Evolutionary conservation across 495 filamentous ascomycete genomes (phyloP).

Genomic region (Rhypophila decipiens): DNA sequence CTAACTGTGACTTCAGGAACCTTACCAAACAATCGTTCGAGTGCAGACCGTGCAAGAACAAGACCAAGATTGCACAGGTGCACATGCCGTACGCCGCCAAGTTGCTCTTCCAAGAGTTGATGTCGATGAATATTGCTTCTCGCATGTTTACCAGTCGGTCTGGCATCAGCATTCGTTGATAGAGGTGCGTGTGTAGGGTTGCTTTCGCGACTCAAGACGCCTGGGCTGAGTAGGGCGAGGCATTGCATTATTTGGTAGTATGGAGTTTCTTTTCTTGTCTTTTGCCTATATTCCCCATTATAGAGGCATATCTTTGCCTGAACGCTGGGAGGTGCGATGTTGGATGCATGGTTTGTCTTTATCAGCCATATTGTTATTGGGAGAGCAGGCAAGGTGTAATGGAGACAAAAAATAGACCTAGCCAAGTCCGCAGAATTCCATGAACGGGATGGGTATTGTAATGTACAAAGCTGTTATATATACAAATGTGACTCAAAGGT

Average conservation of each 20-base stretch:
- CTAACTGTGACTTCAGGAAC: conserved; percentile 52
- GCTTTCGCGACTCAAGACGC: background rate
- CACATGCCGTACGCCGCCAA: conserved; percentile 98
- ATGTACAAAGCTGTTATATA: background rate
- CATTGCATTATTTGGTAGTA: too few relatives aligned
- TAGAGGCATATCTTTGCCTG: too few relatives aligned
- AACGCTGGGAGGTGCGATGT: background rate
- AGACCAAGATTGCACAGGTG: conserved; percentile 94
- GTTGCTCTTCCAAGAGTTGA: conserved; percentile 95
- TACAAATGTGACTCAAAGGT: background rate
- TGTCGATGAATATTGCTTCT: conserved; percentile 95
- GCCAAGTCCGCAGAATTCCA: background rate
- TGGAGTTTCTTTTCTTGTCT: too few relatives aligned
- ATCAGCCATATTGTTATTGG: too few relatives aligned
- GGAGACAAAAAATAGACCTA: background rate
- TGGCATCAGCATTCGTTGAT: conserved; percentile 59
- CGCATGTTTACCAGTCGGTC: conserved; percentile 90
- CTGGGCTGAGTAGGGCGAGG: too few relatives aligned
- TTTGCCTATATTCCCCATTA: too few relatives aligned
- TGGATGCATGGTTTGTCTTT: background rate
- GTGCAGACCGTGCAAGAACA: conserved; percentile 96
- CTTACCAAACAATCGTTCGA: conserved; percentile 91
- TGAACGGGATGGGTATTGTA: background rate
- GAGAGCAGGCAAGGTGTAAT: background rate
- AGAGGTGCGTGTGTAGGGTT: background rate